Percentiles rank a stretch among this genome's conserved stretches.
These are phyloP conservation scores for Strobilomyces confusus DNA, from an alignment of 768 basidiomycete species.

Conservation along the genomic window DNA sequence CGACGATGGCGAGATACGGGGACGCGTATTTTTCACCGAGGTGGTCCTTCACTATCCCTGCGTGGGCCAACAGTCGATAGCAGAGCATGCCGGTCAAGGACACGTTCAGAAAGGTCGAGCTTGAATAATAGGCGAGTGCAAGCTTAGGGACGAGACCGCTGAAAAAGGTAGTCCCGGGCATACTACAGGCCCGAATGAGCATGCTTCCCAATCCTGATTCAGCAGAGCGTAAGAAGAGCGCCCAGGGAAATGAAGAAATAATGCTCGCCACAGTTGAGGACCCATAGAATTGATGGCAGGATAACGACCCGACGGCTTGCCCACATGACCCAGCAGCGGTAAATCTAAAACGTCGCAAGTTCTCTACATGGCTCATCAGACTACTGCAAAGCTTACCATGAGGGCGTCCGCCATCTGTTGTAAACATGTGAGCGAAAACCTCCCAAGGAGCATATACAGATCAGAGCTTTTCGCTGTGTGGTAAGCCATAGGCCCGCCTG, in stretches of 20 bases:
- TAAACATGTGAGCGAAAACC: constrained; percentile 9
- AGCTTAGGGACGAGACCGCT: neutral
- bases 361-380: neutral
- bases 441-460: neutral
- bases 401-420: constrained; percentile 32
- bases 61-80: constrained; percentile 3
- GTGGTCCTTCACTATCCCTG: neutral
- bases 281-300: constrained; percentile 15
- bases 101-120: constrained; percentile 9
- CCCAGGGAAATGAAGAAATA: neutral
- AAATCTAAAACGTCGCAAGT: constrained; percentile 27
- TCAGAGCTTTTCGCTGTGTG: neutral
- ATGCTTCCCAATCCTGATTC: constrained; percentile 7
- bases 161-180: constrained; percentile 3
- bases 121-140: constrained; percentile 1
- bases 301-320: constrained; percentile 10
- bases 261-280: constrained; percentile 11
- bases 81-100: constrained; percentile 7
- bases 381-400: constrained; percentile 6
- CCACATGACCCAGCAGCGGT: constrained; percentile 37
- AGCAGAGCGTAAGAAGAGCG: neutral
- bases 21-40: neutral
- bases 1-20: neutral
- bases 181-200: neutral
- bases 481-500: constrained; percentile 25